These are phyloP conservation scores for Mycena albidolilacea DNA, from an alignment of 768 basidiomycete genomes.

Conservation along the genomic window DNA sequence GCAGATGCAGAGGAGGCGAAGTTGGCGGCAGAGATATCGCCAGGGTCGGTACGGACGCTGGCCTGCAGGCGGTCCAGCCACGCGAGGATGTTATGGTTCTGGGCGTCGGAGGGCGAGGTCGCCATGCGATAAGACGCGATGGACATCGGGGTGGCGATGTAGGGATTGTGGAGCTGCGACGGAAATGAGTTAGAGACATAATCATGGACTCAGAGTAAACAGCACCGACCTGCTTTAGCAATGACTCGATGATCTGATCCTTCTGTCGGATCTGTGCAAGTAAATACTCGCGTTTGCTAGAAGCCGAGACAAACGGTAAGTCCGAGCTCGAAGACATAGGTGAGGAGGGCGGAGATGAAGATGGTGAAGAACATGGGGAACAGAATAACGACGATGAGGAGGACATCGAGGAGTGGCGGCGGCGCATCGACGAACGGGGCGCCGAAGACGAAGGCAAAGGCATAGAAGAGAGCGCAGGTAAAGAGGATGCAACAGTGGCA, in stretches of 20 bases:
- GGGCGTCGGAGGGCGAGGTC: slow-evolving; percentile 80
- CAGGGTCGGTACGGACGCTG: slow-evolving; percentile 65
- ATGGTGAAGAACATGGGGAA: slow-evolving; percentile 26
- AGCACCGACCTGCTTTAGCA: slow-evolving; percentile 80
- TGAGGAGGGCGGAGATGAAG: slow-evolving; percentile 47
- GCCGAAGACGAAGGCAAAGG: not conserved
- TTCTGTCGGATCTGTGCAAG: slow-evolving; percentile 91
- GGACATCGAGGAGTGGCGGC: slow-evolving; percentile 7
- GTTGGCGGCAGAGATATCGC: slow-evolving; percentile 41
- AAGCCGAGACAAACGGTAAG: slow-evolving; percentile 55
- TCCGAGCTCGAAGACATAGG: slow-evolving; percentile 53
- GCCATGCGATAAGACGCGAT: slow-evolving; percentile 86
- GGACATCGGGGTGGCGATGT: slow-evolving; percentile 82
- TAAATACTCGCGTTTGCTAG: slow-evolving; percentile 89
- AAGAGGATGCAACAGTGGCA: not conserved
- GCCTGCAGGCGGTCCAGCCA: slow-evolving; percentile 83
- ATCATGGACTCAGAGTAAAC: slow-evolving; percentile 8
- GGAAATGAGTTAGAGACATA: not conserved
- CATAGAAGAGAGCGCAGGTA: not conserved
- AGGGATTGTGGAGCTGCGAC: slow-evolving; percentile 83
- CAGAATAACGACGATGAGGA: slow-evolving; percentile 27
- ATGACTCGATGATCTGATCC: slow-evolving; percentile 87
- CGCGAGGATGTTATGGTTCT: slow-evolving; percentile 76
- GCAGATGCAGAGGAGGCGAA: slow-evolving; percentile 6
- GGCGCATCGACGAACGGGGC: not conserved